A percentile compares a stretch with the other conserved stretches of the same genome.
Conservation (phyloP, 805 yeast genomes). For the Saccharomycopsis malanga region DNA sequence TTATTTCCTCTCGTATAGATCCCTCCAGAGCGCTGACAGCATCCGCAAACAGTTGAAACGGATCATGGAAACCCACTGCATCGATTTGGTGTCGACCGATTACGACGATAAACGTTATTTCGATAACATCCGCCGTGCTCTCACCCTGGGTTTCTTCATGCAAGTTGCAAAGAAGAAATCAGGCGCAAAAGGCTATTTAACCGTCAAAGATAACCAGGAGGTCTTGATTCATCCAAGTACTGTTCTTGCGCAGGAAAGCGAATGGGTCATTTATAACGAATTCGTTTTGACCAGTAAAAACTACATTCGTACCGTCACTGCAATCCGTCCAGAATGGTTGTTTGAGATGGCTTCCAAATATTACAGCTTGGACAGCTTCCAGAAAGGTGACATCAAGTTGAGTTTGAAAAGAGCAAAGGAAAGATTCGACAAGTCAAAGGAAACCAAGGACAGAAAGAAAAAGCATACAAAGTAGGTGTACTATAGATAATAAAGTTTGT, state of each 20-base stretch:
- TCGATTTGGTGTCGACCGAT: conserved; percentile 65
- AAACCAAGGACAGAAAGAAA: not conserved
- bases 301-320: conserved; percentile 89
- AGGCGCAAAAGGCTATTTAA: conserved; percentile 75
- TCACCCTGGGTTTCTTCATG: conserved; percentile 94
- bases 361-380: conserved; percentile 56
- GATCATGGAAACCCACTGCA: conserved; percentile 73
- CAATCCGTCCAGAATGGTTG: conserved; percentile 88
- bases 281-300: conserved; percentile 90
- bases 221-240: conserved; percentile 92
- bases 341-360: conserved; percentile 70
- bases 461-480: not conserved
- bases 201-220: conserved; percentile 94
- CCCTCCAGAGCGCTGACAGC: conserved; percentile 77
- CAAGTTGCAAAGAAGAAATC: conserved; percentile 91
- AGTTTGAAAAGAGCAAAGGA: conserved; percentile 32
- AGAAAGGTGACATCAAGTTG: conserved; percentile 64
- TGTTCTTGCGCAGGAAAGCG: conserved; percentile 78
- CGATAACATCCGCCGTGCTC: conserved; percentile 75
- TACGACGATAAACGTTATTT: conserved; percentile 56
- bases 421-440: not conserved
- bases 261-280: conserved; percentile 93
- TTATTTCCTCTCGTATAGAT: conserved; percentile 75
- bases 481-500: too few species aligned
- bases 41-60: conserved; percentile 79